Evolutionary conservation across 305 asterid species (phyloP).

Genomic region (Lippia alba): DNA sequence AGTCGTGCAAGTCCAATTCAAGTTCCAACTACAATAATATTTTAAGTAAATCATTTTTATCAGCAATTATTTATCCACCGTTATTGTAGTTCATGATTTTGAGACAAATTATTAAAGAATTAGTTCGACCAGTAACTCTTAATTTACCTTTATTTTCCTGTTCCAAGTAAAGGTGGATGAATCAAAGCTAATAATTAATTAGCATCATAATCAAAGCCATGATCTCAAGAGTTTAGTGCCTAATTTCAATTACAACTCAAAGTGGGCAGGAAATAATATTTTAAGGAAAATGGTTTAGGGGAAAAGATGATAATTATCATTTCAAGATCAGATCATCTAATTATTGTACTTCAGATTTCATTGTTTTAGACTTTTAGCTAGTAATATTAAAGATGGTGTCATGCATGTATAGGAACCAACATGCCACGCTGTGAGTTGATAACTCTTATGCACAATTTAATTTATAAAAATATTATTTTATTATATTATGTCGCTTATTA

Average conservation of each 20-base stretch:
- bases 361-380: not conserved
- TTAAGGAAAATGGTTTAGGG: conserved; percentile 21
- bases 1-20: too few species aligned
- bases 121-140: too few species aligned
- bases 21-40: too few species aligned
- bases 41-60: too few species aligned
- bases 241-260: conserved; percentile 22
- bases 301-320: conserved; percentile 25
- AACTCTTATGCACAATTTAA: too few species aligned
- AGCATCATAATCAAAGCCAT: not conserved
- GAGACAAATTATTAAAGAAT: too few species aligned
- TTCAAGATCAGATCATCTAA: conserved; percentile 20
- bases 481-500: too few species aligned
- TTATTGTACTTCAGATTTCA: not conserved
- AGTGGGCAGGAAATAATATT: not conserved
- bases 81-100: too few species aligned
- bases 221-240: conserved; percentile 18
- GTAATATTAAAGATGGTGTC: not conserved
- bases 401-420: not conserved
- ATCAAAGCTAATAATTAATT: not conserved
- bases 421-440: too few species aligned
- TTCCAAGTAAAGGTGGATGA: not conserved
- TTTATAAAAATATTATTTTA: too few species aligned
- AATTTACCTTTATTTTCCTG: too few species aligned
- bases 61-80: too few species aligned